Evolutionary conservation across 805 yeast species (phyloP), one percentile per base, ranked within the genome.

Genomic region (Wickerhamomyces queroliae): DNA sequence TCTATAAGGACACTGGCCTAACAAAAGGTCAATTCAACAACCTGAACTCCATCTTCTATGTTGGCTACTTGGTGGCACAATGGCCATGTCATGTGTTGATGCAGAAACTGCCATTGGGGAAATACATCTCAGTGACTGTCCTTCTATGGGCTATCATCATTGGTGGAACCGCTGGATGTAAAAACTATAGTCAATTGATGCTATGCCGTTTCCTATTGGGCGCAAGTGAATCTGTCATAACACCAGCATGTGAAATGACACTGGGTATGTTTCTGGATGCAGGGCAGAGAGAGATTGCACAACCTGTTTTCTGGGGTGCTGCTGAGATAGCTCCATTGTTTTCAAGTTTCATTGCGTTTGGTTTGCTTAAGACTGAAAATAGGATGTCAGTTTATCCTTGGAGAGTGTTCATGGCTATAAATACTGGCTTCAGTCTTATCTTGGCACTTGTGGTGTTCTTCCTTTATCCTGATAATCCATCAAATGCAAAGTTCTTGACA

Each of bases 391-490:
- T 46, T 11, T 36, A 47, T 11, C 42, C 61, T 12, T 77, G 80
- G 78, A 65, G 69, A 42, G 44, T 74, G 4, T 61, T 72, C 36
- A 66, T 66, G 50, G 58, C 73, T 21, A 62, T 72, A 23, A 62
- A 64, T 35, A 80, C 78, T 29, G 64, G 69, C 16, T 46, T 71
- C 20, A 69, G 78, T 1, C 50, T 72, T 5, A 18, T 61, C 15
- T 41, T 61, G 24, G 43, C 60, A 3, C 15, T 53, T 4, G 33
- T 53, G 6, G 42, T 58, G 9, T 50, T 49, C 28, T 64, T 62
- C 43, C 24, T 56, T 9, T 72, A 68, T 46, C 80, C 79, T n/a
- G 59, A 64, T 34, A 67, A 70, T 47, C 78, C 79, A 6, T 49
- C 72, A 5, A 59, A 56, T 34, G 70, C 73, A 5, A 55, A 49